A percentile compares a stretch with the other conserved stretches of the same genome.
phyloP scores from a whole-genome alignment of 2,329 filamentous ascomycete genomes.

The Ramichloridium luteum region DNA sequence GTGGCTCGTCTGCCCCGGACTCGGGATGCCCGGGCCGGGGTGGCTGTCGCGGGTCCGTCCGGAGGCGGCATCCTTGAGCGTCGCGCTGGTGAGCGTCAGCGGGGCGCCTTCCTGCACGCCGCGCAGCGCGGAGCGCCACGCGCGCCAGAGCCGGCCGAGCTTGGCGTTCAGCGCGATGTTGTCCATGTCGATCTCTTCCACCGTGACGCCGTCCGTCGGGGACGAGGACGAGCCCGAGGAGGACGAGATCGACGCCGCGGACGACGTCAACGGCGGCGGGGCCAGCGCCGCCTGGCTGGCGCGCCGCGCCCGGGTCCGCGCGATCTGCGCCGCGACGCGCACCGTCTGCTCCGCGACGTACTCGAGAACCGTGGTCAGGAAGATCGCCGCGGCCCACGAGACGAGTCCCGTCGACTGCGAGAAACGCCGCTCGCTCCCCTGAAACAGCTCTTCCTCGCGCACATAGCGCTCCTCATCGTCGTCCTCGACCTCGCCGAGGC shows the following conservation, averaged over 20 bases:
- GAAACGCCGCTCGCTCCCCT: constrained; percentile 46
- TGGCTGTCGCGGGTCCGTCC: constrained; percentile 1
- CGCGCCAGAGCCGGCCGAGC: constrained; percentile 79
- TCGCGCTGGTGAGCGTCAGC: constrained; percentile 4
- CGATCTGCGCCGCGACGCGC: constrained; percentile 74
- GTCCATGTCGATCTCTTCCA: constrained; percentile 87
- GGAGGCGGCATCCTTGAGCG: too few species aligned
- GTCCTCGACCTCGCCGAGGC: constrained; percentile 91
- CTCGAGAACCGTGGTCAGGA: constrained; percentile 87
- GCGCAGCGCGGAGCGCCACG: constrained; percentile 84
- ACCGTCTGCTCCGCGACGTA: constrained; percentile 86
- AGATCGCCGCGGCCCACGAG: constrained; percentile 86
- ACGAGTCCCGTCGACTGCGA: constrained; percentile 42
- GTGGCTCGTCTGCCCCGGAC: too few species aligned
- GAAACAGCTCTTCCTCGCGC: constrained; percentile 60
- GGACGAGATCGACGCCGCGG: background rate
- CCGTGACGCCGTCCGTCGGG: constrained; percentile 20
- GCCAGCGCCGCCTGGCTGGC: too few species aligned
- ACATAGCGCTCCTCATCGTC: constrained; percentile 89
- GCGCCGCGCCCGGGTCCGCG: constrained; percentile 49
- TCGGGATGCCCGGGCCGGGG: too few species aligned
- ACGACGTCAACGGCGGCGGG: background rate
- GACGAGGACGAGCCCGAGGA: background rate
- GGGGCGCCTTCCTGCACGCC: constrained; percentile 8
- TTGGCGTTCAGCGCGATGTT: constrained; percentile 82